phyloP scores from a whole-genome alignment of 2,329 filamentous ascomycete species.

The Botrytis elliptica region DNA sequence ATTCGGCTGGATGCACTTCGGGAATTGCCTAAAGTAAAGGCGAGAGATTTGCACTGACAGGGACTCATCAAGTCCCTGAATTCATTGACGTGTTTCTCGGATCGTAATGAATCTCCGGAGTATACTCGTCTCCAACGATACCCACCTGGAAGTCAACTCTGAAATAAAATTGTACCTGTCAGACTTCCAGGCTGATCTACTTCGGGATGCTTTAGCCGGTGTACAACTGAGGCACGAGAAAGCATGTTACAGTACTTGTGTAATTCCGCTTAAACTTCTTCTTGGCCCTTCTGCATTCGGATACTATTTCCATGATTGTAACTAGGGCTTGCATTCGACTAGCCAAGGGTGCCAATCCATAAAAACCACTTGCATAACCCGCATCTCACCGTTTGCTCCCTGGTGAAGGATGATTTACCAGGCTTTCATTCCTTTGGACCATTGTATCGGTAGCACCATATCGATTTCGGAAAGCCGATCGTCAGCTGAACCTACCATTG shows the following conservation, averaged over 20 bases:
- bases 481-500: not conserved
- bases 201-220: not conserved
- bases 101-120: not conserved
- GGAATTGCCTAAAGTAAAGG: not conserved
- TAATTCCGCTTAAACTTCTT: not conserved
- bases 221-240: not conserved
- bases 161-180: constrained; percentile 10
- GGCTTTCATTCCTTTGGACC: constrained; percentile 3
- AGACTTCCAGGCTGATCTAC: not conserved
- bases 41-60: not conserved
- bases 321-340: not conserved
- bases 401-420: not conserved
- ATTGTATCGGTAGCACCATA: constrained; percentile 8
- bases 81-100: not conserved
- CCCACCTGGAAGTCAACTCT: not conserved
- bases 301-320: not conserved
- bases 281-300: not conserved
- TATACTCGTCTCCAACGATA: constrained; percentile 6
- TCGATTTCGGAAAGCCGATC: not conserved
- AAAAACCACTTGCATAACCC: not conserved
- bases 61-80: not conserved
- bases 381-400: not conserved
- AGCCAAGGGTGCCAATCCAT: not conserved
- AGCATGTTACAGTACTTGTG: not conserved
- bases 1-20: not conserved